Percentiles rank a stretch among this genome's conserved stretches.
Evolutionary conservation across 1,284 basidiomycete species (phyloP).

Genomic region (Trametes versicolor): DNA sequence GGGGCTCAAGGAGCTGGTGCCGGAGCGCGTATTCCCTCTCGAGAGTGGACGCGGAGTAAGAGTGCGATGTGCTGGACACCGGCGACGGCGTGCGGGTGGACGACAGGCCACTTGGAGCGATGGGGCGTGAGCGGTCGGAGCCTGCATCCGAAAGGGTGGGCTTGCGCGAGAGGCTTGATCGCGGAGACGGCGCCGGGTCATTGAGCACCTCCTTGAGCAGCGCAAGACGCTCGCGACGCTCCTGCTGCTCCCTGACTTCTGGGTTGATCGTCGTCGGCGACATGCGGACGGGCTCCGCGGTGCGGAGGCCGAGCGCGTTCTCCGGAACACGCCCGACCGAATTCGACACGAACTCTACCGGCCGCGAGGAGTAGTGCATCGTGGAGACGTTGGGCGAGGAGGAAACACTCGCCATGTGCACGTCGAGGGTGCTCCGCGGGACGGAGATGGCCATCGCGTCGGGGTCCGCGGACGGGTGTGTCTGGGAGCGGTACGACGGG

Average conservation of each 20-base stretch:
- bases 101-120: slow-evolving; percentile 20
- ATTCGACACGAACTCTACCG: slow-evolving; percentile 30
- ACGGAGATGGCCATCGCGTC: slow-evolving; percentile 45
- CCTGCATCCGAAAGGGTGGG: slow-evolving; percentile 25
- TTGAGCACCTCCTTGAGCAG: slow-evolving; percentile 37
- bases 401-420: slow-evolving; percentile 45
- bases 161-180: slow-evolving; percentile 19
- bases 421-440: slow-evolving; percentile 44
- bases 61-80: slow-evolving; percentile 26
- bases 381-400: slow-evolving; percentile 40
- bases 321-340: slow-evolving; percentile 28
- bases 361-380: slow-evolving; percentile 36
- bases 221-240: slow-evolving; percentile 30
- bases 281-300: slow-evolving; percentile 26
- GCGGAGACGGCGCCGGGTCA: slow-evolving; percentile 17
- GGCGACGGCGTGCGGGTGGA: slow-evolving; percentile 34
- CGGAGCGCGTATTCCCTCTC: slow-evolving; percentile 21
- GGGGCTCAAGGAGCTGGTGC: slow-evolving; percentile 20
- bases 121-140: slow-evolving; percentile 22
- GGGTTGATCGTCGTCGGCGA: slow-evolving; percentile 27
- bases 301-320: slow-evolving; percentile 32
- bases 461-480: slow-evolving; percentile 35
- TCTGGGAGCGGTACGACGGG: slow-evolving; percentile 36
- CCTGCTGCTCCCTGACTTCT: slow-evolving; percentile 33
- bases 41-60: slow-evolving; percentile 18